phyloP scores from a whole-genome alignment of 306 rosid species.

The Corylus avellana region DNA sequence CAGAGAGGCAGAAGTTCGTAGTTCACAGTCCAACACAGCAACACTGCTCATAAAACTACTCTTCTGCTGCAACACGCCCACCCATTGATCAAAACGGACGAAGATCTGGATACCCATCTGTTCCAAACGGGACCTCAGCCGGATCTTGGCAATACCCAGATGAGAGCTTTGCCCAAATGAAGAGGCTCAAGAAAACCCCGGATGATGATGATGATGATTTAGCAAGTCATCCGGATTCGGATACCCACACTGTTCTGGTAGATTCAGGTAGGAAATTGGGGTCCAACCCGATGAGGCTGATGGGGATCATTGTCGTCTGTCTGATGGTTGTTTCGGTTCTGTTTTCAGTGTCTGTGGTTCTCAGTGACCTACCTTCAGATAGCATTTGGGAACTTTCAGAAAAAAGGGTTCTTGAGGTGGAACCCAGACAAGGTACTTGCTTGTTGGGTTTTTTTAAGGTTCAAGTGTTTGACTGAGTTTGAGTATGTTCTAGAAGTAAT shows the following conservation, averaged over 20 bases:
- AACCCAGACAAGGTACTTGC: slow-evolving; percentile 41
- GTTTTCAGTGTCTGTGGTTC: slow-evolving; percentile 70
- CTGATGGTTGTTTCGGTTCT: slow-evolving; percentile 67
- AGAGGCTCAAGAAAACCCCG: slow-evolving; percentile 44
- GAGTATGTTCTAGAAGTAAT: neutral
- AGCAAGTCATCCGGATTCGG: slow-evolving; percentile 30
- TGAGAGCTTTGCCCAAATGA: slow-evolving; percentile 42
- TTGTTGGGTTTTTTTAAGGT: neutral
- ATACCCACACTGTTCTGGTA: slow-evolving; percentile 28
- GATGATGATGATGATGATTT: slow-evolving; percentile 25
- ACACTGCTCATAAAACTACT: neutral
- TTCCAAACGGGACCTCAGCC: neutral
- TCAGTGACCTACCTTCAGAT: slow-evolving; percentile 80
- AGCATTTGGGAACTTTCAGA: slow-evolving; percentile 41
- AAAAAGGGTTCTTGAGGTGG: slow-evolving; percentile 24
- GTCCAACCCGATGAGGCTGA: slow-evolving; percentile 45
- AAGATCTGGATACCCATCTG: slow-evolving; percentile 24
- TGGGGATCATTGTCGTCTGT: slow-evolving; percentile 61
- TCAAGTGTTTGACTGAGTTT: neutral
- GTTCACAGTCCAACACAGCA: neutral
- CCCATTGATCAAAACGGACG: slow-evolving; percentile 1
- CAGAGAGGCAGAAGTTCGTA: neutral
- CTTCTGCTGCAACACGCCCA: neutral
- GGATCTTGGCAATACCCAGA: slow-evolving; percentile 33
- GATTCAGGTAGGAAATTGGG: slow-evolving; percentile 39